Conservation (phyloP, 1,139 yeast genomes). For the Candida glucosophila region DNA sequence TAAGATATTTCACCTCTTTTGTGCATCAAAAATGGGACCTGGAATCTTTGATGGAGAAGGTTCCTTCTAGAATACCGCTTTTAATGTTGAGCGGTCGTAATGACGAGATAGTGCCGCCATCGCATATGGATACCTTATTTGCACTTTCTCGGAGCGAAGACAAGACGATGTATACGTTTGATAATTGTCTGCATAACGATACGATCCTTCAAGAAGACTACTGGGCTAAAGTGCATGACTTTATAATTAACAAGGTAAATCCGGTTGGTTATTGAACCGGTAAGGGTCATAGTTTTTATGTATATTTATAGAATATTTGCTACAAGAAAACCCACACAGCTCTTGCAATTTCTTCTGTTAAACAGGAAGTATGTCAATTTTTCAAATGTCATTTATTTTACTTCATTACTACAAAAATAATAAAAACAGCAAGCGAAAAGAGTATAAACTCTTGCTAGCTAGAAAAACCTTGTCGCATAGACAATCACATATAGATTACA, state of each 20-base stretch:
- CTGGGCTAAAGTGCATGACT: constrained; percentile 61
- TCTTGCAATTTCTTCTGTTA: no score
- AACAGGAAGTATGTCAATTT: no score
- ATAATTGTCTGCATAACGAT: constrained; percentile 67
- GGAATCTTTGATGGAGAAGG: constrained; percentile 46
- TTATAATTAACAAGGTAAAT: constrained; percentile 36
- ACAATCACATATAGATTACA: no score
- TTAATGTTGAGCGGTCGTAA: constrained; percentile 64
- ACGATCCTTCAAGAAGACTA: constrained; percentile 66
- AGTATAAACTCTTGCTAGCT: no score
- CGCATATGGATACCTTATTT: constrained; percentile 62
- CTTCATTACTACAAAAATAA: no score
- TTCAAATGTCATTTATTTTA: no score
- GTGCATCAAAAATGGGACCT: constrained; percentile 85
- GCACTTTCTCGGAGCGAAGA: constrained; percentile 35
- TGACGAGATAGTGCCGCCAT: constrained; percentile 91
- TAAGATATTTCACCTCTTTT: constrained; percentile 47
- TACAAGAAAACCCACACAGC: no score
- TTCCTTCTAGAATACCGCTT: constrained; percentile 53
- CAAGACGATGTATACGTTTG: constrained; percentile 46
- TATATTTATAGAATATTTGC: no score
- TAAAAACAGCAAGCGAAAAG: no score
- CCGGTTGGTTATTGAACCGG: constrained; percentile 35
- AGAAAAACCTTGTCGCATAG: no score
- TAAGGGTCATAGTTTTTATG: no score